These are phyloP conservation scores for Coleophoma cylindrospora DNA, from an alignment of 2,329 filamentous ascomycete genomes.

Conservation along the genomic window DNA sequence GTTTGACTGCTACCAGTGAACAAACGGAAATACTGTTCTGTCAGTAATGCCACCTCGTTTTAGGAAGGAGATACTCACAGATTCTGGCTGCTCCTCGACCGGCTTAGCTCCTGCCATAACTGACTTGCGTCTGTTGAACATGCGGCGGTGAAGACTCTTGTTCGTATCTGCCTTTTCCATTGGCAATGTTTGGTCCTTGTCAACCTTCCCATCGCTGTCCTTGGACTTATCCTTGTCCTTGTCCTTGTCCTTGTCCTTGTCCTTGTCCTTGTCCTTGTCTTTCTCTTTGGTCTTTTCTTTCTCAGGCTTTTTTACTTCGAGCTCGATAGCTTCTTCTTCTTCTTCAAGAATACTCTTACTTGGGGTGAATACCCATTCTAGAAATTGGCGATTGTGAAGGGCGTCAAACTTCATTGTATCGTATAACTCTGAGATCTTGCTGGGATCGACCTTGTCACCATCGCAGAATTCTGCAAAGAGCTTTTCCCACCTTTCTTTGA, in stretches of 20 bases:
- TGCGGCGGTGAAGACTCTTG: conserved; percentile 32
- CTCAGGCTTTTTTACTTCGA: conserved; percentile 23
- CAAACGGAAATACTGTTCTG: conserved; percentile 77
- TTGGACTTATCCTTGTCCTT: conserved; percentile 19
- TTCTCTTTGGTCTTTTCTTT: conserved; percentile 20
- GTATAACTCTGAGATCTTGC: conserved; percentile 97
- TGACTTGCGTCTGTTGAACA: conserved; percentile 53
- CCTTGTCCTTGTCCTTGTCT: conserved; percentile 18
- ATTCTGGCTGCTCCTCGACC: conserved; percentile 44
- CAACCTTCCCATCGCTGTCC: conserved; percentile 12
- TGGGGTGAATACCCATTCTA: conserved; percentile 97
- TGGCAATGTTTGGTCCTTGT: conserved; percentile 13
- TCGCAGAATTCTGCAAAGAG: conserved; percentile 95
- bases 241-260: conserved; percentile 19
- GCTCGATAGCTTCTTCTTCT: conserved; percentile 37
- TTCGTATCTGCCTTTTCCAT: conserved; percentile 20
- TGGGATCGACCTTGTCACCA: conserved; percentile 95
- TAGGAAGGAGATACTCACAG: conserved; percentile 19
- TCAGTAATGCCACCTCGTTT: conserved; percentile 14
- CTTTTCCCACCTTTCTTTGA: conserved; percentile 97
- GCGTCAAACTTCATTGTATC: conserved; percentile 99
- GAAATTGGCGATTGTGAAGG: conserved; percentile 89
- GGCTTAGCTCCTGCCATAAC: conserved; percentile 49
- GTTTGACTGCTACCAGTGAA: conserved; percentile 72
- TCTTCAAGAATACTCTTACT: conserved; percentile 73